phyloP scores from a whole-genome alignment of 2,329 filamentous ascomycete species.

The Parasarocladium wereldwijsianum region DNA sequence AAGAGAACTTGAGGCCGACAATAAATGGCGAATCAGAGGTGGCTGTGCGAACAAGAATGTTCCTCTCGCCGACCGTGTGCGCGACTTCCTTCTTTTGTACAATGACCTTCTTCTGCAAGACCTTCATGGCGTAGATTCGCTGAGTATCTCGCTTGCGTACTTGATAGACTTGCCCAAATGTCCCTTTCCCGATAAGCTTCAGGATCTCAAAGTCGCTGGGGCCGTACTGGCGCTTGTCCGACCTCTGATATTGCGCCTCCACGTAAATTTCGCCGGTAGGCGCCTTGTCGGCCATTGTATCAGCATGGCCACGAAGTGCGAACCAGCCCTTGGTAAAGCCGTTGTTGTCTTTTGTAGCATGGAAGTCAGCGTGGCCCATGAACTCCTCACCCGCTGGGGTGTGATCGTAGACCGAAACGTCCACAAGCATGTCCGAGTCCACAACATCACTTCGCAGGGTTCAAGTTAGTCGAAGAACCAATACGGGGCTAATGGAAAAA shows the following conservation, averaged over 20 bases:
- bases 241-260: conserved; percentile 71
- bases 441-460: conserved; percentile 67
- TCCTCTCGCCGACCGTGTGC: conserved; percentile 91
- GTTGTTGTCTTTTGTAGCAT: conserved; percentile 50
- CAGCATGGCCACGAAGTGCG: conserved; percentile 58
- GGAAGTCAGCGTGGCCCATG: conserved; percentile 76
- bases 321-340: conserved; percentile 75
- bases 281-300: conserved; percentile 55
- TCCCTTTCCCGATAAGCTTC: conserved; percentile 93
- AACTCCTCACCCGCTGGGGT: conserved; percentile 72
- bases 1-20: conserved; percentile 94
- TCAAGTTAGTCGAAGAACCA: conserved; percentile 3
- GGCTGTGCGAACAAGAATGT: conserved; percentile 91
- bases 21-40: conserved; percentile 96
- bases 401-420: conserved; percentile 86
- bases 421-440: conserved; percentile 76
- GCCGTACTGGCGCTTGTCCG: conserved; percentile 81
- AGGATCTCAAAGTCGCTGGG: conserved; percentile 93
- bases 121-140: conserved; percentile 98
- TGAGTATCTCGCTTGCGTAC: conserved; percentile 93
- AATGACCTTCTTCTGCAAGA: conserved; percentile 97
- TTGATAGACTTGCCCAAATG: conserved; percentile 96
- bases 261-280: conserved; percentile 82
- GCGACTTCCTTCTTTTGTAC: conserved; percentile 99
- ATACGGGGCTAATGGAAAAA: too few species aligned